Evolutionary conservation across 1,139 yeast genomes (phyloP).

Genomic region (Hemisphaericaspora xylanilytica): DNA sequence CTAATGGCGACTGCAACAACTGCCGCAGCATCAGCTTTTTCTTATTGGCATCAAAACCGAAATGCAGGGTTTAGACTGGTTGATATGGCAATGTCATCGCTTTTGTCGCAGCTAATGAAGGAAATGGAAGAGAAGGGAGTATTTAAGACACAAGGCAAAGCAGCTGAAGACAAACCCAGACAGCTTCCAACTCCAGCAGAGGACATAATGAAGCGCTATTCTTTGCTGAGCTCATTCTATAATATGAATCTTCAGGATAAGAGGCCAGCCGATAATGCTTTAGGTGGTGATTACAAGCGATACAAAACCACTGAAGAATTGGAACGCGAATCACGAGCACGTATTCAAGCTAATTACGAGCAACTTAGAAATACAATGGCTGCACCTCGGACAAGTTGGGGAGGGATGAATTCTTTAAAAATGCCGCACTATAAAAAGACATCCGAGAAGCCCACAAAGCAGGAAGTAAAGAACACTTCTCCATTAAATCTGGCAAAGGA

Average conservation of each 20-base stretch:
- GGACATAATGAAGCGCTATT: neutral
- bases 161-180: neutral
- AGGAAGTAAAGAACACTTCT: conserved; percentile 17
- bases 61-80: conserved; percentile 6
- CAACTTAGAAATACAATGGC: conserved; percentile 15
- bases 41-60: conserved; percentile 19
- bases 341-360: conserved; percentile 3
- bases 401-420: conserved; percentile 23
- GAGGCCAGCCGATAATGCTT: neutral
- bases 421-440: conserved; percentile 45
- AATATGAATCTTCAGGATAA: conserved; percentile 5
- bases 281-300: conserved; percentile 4
- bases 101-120: neutral
- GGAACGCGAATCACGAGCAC: conserved; percentile 4
- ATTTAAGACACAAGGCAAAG: neutral
- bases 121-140: neutral
- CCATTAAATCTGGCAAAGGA: conserved; percentile 20
- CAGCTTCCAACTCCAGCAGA: neutral
- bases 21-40: conserved; percentile 36
- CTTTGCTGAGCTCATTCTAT: conserved; percentile 3
- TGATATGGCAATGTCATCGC: conserved; percentile 5
- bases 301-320: neutral
- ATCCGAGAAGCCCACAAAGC: conserved; percentile 9
- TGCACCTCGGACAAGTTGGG: conserved; percentile 16
- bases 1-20: conserved; percentile 42